A percentile compares a stretch with the other conserved stretches of the same genome.
phyloP scores from a whole-genome alignment of 2,329 filamentous ascomycete species.

The Huntiella omanensis region DNA sequence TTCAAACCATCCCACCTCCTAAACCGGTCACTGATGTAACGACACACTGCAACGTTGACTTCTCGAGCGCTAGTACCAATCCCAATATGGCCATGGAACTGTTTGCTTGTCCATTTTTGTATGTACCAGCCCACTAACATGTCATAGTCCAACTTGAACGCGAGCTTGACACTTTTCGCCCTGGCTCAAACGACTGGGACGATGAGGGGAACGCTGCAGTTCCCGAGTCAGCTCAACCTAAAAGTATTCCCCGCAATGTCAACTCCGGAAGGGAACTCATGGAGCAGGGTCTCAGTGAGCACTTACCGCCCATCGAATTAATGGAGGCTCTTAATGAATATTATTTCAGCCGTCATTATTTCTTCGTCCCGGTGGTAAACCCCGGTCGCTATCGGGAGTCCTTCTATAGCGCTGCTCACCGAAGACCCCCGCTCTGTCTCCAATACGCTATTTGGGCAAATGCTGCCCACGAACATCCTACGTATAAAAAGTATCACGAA shows the following conservation, averaged over 20 bases:
- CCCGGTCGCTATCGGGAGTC: conserved; percentile 54
- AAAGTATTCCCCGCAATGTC: no score
- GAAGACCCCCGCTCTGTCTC: conserved; percentile 64
- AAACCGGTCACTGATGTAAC: no score
- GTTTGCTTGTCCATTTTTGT: no score
- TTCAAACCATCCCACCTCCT: no score
- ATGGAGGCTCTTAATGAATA: conserved; percentile 65
- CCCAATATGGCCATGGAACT: no score
- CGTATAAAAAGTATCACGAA: conserved; percentile 52
- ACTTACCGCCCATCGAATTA: conserved; percentile 57
- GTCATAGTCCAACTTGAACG: no score
- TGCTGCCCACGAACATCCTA: conserved; percentile 51
- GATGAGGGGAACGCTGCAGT: conserved; percentile 13
- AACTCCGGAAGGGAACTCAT: conserved; percentile 32
- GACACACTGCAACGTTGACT: no score
- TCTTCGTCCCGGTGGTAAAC: conserved; percentile 60
- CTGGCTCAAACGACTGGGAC: conserved; percentile 13
- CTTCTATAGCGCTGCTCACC: conserved; percentile 51
- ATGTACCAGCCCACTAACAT: no score
- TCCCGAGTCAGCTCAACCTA: no score
- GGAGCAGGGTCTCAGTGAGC: conserved; percentile 62
- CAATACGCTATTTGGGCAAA: conserved; percentile 81
- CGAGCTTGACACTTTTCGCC: no score
- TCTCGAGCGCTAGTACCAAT: no score
- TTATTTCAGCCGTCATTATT: conserved; percentile 61